Evolutionary conservation across 306 rosid species (phyloP), one percentile per base, ranked within the genome.

Genomic region (Crataegus laevigata): DNA sequence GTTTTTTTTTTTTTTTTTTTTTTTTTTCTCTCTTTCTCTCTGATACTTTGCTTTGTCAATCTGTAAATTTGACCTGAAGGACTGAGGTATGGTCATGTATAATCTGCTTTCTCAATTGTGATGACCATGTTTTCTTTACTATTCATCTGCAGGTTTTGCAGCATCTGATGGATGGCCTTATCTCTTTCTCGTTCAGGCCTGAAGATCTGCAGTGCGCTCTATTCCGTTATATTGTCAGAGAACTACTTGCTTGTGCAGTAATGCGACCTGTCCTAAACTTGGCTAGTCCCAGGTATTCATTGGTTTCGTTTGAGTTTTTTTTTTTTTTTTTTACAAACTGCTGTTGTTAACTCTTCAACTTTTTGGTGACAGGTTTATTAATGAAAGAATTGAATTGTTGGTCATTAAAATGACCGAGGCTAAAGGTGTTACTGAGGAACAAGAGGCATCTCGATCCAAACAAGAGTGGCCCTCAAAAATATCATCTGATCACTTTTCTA

Each of bases 191-290:
- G 5, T 84, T 89, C 85, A 92, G 84, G 89, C 85, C 84, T 59
- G 98, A 87, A 83, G 98, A 96, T 79, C 84, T 96, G 87, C 89
- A 84, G 75, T 96, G 99, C 85, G 77, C 88, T 83, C 88, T 85
- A 89, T 96, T 96, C 55, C 96, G 94, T 69, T 92, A 69, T 80
- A 81, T 86, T 43, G 87, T 75, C n/a, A 90, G 97, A 88, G 98
- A 96, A 88, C 98, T 96, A 84, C 92, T 96, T 76, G 93, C 99
- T 78, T 89, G 96, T 90, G 90, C 98, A 80, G 98, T 92, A 71
- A 87, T 96, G 82, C 88, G 99, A 64, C 98, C 99, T 60, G 87
- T 96, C 75, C 66, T 96, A 58, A 92, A 96, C 67, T 82, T 96
- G 32, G 99, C 98, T 52, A 92, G 77, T 87, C 99, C 99, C 70